phyloP scores from a whole-genome alignment of 371 early-diverging fungal genomes.

The Mortierella sp. region DNA sequence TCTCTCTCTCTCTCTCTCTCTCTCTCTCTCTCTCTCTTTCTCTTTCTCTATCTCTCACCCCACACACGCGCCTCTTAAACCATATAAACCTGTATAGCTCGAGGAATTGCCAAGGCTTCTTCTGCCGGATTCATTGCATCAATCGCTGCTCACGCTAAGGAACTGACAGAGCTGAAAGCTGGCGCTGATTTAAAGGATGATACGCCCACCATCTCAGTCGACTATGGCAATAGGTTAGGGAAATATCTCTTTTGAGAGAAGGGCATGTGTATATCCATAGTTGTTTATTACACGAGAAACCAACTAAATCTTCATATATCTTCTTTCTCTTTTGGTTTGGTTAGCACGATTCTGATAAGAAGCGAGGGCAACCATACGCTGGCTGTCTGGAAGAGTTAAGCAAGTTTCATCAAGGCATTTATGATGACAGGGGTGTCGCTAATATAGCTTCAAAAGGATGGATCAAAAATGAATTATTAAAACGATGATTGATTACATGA shows the following conservation, averaged over 20 bases:
- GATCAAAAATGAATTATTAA: not conserved
- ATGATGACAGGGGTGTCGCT: not conserved
- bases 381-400: constrained; percentile 54
- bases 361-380: constrained; percentile 54
- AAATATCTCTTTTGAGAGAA: not conserved
- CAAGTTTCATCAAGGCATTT: not conserved
- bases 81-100: constrained; percentile 19
- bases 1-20: no score
- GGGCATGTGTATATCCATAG: not conserved
- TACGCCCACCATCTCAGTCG: constrained; percentile 52
- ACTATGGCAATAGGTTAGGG: constrained; percentile 44
- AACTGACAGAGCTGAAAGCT: constrained; percentile 33
- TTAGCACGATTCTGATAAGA: constrained; percentile 53
- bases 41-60: not conserved
- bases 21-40: not conserved
- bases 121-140: constrained; percentile 57
- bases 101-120: constrained; percentile 55
- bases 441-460: constrained; percentile 3
- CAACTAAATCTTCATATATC: not conserved
- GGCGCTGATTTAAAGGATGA: constrained; percentile 32
- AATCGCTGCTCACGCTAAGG: constrained; percentile 56
- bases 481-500: not conserved
- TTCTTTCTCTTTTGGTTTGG: not conserved
- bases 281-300: not conserved
- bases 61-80: no score